Conservation (phyloP, 1,139 yeast species). For the Kurtzmaniella quercitrusa region DNA sequence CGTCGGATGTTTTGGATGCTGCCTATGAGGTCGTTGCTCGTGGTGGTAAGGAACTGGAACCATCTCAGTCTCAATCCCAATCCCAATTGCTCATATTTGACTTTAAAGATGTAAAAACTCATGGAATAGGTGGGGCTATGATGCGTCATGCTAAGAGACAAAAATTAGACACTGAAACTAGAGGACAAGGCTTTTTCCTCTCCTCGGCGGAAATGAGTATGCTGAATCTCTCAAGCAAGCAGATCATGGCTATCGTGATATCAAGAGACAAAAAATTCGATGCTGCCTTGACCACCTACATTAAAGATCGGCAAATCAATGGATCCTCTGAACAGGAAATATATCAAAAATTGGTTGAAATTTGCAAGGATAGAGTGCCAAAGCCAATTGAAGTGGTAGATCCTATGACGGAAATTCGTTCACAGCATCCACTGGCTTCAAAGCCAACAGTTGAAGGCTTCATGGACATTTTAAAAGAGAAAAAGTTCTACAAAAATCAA, state of each 20-base stretch:
- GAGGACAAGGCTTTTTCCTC: conserved; percentile 21
- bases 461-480: conserved; percentile 40
- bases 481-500: conserved; percentile 56
- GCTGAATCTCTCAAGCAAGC: conserved; percentile 24
- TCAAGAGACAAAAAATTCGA: conserved; percentile 55
- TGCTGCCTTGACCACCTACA: conserved; percentile 35
- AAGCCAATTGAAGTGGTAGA: conserved; percentile 39
- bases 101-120: conserved; percentile 63
- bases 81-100: conserved; percentile 65
- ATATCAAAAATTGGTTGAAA: conserved; percentile 12
- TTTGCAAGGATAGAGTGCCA: conserved; percentile 44
- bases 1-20: conserved; percentile 24
- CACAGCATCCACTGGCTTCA: conserved; percentile 2
- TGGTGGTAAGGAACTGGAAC: neutral
- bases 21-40: conserved; percentile 20
- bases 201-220: conserved; percentile 19
- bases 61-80: conserved; percentile 21
- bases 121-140: conserved; percentile 32
- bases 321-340: conserved; percentile 16
- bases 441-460: conserved; percentile 31
- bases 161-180: conserved; percentile 11
- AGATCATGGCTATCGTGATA: conserved; percentile 54
- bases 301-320: conserved; percentile 24
- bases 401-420: conserved; percentile 39
- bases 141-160: conserved; percentile 16